Evolutionary conservation across 179 eudicot species (phyloP).

Genomic region (Beta corolliflora): DNA sequence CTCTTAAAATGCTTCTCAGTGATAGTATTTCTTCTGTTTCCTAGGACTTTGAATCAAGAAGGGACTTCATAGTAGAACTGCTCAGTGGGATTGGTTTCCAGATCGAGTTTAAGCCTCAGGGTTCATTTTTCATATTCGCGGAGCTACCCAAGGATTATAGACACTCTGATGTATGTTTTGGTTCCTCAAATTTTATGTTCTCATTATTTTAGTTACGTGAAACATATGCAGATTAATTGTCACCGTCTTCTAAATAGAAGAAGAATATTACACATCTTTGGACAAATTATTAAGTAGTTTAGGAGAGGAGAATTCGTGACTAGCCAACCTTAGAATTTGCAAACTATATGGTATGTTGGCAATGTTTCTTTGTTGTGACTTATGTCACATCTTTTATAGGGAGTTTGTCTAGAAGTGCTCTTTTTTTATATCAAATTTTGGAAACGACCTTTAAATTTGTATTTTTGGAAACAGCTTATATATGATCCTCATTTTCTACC

Average conservation of each 20-base stretch:
- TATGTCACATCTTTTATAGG: no score
- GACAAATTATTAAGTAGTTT: background rate
- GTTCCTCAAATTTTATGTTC: constrained; percentile 7
- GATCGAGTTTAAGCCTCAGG: constrained; percentile 63
- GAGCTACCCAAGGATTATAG: constrained; percentile 68
- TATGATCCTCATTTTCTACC: no score
- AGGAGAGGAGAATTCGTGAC: background rate
- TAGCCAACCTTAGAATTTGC: no score
- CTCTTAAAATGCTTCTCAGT: background rate
- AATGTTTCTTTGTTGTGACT: no score
- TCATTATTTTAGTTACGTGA: background rate
- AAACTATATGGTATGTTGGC: no score
- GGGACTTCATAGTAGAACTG: constrained; percentile 58
- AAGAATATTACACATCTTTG: background rate
- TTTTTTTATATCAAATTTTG: no score
- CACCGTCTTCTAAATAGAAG: background rate
- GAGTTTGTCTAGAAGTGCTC: no score
- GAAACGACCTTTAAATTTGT: no score
- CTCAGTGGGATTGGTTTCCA: constrained; percentile 73
- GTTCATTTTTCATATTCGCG: constrained; percentile 80
- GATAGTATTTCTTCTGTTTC: constrained; percentile 19
- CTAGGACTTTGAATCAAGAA: constrained; percentile 75
- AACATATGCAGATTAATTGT: background rate
- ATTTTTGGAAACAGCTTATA: no score
- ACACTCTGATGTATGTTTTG: constrained; percentile 63